Evolutionary conservation across 192 early-diverging fungal genomes (phyloP).

Genomic region (Coemansia sp.): DNA sequence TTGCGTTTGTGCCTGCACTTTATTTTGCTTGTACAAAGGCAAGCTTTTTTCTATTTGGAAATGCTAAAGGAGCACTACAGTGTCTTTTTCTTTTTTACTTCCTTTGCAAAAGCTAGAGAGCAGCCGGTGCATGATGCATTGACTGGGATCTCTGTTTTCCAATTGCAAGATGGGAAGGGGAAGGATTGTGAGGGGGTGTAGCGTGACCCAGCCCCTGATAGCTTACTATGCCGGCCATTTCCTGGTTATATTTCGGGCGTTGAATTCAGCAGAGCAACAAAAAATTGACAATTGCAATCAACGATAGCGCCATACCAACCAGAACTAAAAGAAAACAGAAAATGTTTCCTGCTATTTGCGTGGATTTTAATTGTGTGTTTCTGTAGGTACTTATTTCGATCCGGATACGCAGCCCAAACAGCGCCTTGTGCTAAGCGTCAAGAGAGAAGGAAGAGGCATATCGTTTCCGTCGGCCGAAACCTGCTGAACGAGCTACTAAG

Average conservation of each 20-base stretch:
- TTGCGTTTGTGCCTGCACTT: background rate
- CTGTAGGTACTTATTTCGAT: conserved; percentile 51
- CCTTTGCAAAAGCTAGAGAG: background rate
- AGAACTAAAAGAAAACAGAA: background rate
- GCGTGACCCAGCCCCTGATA: too few relatives aligned
- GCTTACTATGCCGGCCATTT: too few relatives aligned
- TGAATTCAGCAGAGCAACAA: too few relatives aligned
- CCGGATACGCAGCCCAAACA: conserved; percentile 34
- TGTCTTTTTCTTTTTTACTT: background rate
- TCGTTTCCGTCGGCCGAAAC: conserved; percentile 32
- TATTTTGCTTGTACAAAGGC: conserved; percentile 2
- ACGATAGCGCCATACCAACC: background rate
- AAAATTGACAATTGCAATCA: too few relatives aligned
- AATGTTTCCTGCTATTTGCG: too few relatives aligned
- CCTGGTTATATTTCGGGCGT: too few relatives aligned
- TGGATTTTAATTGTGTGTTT: background rate
- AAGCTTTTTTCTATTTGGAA: background rate
- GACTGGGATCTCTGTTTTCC: background rate
- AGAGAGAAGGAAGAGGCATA: conserved; percentile 21
- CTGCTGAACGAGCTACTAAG: too few relatives aligned
- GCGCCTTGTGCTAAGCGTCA: conserved; percentile 30
- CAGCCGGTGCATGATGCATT: too few relatives aligned
- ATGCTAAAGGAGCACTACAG: too few relatives aligned
- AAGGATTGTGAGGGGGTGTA: too few relatives aligned
- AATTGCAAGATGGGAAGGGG: background rate